Evolutionary conservation across 192 early-diverging fungal species (phyloP), one percentile per base, ranked within the genome.

Genomic region (Gonapodya sp.): DNA sequence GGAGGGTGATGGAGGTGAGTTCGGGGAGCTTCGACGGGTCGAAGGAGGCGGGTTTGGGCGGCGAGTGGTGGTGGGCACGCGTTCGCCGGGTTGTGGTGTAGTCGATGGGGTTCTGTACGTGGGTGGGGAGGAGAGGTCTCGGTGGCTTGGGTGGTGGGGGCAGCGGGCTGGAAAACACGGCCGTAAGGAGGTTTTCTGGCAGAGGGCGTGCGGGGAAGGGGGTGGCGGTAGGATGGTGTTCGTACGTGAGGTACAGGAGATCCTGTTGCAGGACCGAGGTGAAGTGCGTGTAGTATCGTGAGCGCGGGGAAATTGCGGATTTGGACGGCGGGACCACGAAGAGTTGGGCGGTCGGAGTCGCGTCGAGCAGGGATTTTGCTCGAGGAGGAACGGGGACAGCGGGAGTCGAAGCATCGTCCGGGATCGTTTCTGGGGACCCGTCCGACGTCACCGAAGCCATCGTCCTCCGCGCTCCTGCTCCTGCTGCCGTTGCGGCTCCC

Each of bases 211-310:
- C 75, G 18, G 75, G 75, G 31, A 18, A 77, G 18, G 30, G 30
- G 16, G 75, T 31, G 8, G 75, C 75, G 8, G 8, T 33, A 33
- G 75, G 34, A 31, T 34, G 75, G 84, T 95, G 95, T 80, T 89
- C 84, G 85, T 96, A 95, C 18, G 89, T 85, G 18, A 95, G 83
- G 78, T 93, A 86, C 85, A 93, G 89, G 18, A 95, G 81, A 79
- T 95, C 94, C 82, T 95, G 92, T 72, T 88, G 89, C 80, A 96
- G 80, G 14, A 92, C 91, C 79, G 90, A 87, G 83, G 89, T 88
- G 84, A 93, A 94, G 85, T 92, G 89, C 46, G 46, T 16, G 46
- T 64, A 24, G 46, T 64, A 64, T 64, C 46, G 46, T 24, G 46
- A 64, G 24, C 46, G 46, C 24, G 46, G 8, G 8, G 46, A 64